Evolutionary conservation across 73 alveolate species (phyloP).

Genomic region (Symbiodinium natans): DNA sequence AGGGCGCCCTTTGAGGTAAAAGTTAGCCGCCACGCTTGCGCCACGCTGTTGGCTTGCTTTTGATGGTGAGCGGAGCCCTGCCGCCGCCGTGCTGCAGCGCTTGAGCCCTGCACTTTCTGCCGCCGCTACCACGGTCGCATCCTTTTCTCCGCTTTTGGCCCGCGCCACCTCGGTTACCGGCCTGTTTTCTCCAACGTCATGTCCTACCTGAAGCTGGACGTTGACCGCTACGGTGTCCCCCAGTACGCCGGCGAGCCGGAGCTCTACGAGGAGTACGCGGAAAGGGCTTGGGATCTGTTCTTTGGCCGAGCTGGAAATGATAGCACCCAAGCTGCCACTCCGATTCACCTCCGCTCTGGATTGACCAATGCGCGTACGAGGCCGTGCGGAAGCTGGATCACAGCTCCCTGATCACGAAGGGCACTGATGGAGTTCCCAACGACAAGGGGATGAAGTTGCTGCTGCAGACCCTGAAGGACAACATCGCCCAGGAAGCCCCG

Average conservation of each 20-base stretch:
- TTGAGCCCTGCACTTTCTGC: background rate
- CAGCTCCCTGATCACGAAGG: background rate
- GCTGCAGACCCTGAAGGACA: background rate
- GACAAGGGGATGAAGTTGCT: background rate
- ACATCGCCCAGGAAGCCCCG: conserved; percentile 1
- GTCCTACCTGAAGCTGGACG: background rate
- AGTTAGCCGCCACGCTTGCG: background rate
- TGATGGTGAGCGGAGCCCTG: conserved; percentile 64
- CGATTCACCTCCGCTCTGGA: conserved; percentile 30
- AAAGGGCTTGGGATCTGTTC: conserved; percentile 23
- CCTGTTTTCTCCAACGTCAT: background rate
- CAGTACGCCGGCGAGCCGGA: conserved; percentile 29
- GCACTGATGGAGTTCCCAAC: background rate
- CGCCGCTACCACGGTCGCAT: too few species aligned
- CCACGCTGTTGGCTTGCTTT: background rate
- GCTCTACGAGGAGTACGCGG: conserved; percentile 10
- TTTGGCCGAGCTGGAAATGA: background rate
- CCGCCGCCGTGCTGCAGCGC: background rate
- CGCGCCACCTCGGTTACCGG: background rate
- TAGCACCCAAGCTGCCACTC: background rate
- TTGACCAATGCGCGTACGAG: conserved; percentile 21
- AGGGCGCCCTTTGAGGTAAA: conserved; percentile 31
- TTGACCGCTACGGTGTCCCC: conserved; percentile 17
- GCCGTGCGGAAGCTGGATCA: conserved; percentile 29
- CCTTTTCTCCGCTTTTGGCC: background rate